Evolutionary conservation across 108 stramenopile genomes (phyloP).

Genomic region (Nannochloropsis oceanica): DNA sequence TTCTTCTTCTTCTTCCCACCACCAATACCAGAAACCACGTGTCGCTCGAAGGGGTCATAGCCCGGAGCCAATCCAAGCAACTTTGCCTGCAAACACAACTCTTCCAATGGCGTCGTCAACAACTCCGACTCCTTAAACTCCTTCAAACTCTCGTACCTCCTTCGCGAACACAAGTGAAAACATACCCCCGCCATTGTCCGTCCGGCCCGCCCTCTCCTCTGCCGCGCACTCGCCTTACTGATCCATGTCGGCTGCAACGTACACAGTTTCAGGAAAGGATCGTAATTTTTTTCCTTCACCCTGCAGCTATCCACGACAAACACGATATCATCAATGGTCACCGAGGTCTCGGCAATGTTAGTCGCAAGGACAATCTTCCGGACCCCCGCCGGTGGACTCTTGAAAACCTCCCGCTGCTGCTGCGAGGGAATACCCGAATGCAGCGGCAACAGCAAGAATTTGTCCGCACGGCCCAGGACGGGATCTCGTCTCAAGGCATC

Average conservation of each 20-base stretch:
- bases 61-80: neutral
- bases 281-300: constrained; percentile 79
- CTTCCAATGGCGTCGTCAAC: constrained; percentile 42
- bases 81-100: constrained; percentile 28
- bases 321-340: constrained; percentile 87
- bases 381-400: constrained; percentile 13
- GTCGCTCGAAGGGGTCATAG: neutral
- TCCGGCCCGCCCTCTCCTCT: constrained; percentile 76
- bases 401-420: constrained; percentile 32
- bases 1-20: neutral
- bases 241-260: constrained; percentile 74
- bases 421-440: constrained; percentile 30
- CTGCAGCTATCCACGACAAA: constrained; percentile 83
- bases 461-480: constrained; percentile 16
- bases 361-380: constrained; percentile 74
- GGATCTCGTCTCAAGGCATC: constrained; percentile 1
- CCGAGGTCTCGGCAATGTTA: constrained; percentile 85
- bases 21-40: neutral
- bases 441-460: constrained; percentile 28
- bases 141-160: constrained; percentile 36
- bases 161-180: constrained; percentile 62
- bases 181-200: constrained; percentile 69
- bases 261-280: constrained; percentile 59
- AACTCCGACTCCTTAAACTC: constrained; percentile 45
- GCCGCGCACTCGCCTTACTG: constrained; percentile 62